A percentile compares a stretch with the other conserved stretches of the same genome.
Conservation (phyloP, 1,284 basidiomycete species). For the Sutorius eximius region DNA sequence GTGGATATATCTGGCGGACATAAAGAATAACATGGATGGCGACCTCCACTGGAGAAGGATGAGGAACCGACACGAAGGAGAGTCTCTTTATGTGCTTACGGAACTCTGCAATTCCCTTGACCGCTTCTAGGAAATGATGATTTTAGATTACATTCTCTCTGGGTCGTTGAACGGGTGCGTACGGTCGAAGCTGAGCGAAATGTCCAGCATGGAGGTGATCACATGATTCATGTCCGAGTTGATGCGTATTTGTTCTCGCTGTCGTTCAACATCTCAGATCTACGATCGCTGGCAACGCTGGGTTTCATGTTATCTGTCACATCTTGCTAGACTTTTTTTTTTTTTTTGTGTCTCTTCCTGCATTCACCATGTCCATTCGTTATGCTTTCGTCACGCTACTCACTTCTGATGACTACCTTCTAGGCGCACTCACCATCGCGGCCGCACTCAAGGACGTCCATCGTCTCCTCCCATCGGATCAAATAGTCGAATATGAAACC, state of each 20-base stretch:
- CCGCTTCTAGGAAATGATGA: slow-evolving; percentile 47
- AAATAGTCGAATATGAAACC: slow-evolving; percentile 75
- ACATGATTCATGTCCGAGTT: slow-evolving; percentile 3
- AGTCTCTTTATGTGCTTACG: slow-evolving; percentile 42
- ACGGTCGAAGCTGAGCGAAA: slow-evolving; percentile 42
- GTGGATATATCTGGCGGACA: slow-evolving; percentile 86
- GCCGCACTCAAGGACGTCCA: slow-evolving; percentile 84
- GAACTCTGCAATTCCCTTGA: slow-evolving; percentile 63
- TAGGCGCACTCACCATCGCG: slow-evolving; percentile 85
- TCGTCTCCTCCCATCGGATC: slow-evolving; percentile 49
- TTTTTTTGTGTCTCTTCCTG: too few species aligned
- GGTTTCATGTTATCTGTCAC: slow-evolving; percentile 17
- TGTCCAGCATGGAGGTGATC: slow-evolving; percentile 8
- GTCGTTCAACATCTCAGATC: too few species aligned
- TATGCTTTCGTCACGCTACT: slow-evolving; percentile 89
- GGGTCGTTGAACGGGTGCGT: slow-evolving; percentile 13
- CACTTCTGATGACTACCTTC: slow-evolving; percentile 88
- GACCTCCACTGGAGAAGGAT: slow-evolving; percentile 71
- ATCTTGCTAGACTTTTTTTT: neutral
- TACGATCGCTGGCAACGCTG: neutral
- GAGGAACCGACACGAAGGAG: neutral
- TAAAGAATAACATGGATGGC: slow-evolving; percentile 91
- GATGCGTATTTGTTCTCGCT: slow-evolving; percentile 14
- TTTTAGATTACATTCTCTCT: slow-evolving; percentile 1
- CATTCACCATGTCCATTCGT: slow-evolving; percentile 52